phyloP scores from a whole-genome alignment of 169 alveolate genomes.

The Cyclospora cayetanensis region DNA sequence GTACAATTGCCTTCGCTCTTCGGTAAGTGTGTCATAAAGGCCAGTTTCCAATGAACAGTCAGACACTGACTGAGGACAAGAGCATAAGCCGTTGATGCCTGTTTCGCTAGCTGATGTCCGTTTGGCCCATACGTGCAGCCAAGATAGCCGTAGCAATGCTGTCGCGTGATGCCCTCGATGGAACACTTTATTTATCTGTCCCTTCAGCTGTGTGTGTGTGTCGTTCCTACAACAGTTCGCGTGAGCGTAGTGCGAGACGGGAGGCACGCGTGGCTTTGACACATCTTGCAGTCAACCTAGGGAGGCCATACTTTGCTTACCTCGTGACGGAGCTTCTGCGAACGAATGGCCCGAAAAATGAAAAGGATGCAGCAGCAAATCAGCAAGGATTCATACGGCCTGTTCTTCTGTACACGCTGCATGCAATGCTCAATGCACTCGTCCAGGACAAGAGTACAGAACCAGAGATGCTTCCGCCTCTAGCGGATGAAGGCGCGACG shows the following conservation, averaged over 20 bases:
- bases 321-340: constrained; percentile 51
- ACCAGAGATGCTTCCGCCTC: not conserved
- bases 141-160: no score
- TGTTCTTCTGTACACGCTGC: constrained; percentile 61
- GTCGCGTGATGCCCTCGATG: no score
- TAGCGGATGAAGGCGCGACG: not conserved
- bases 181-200: not conserved
- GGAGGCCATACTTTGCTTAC: constrained; percentile 56
- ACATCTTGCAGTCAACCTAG: constrained; percentile 48
- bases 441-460: not conserved
- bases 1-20: constrained; percentile 47
- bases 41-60: no score
- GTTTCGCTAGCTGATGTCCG: no score
- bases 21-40: no score
- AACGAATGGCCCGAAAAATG: constrained; percentile 31
- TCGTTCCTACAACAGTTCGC: constrained; percentile 6
- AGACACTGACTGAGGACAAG: no score
- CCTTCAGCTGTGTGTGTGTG: not conserved
- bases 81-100: no score
- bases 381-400: constrained; percentile 59
- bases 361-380: constrained; percentile 34
- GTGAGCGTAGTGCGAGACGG: constrained; percentile 67
- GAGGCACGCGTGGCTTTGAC: constrained; percentile 69
- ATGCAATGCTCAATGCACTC: constrained; percentile 60
- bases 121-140: no score